Evolutionary conservation across 495 filamentous ascomycete genomes (phyloP), one percentile per base, ranked within the genome.

Genomic region (Bombardia bombarda): DNA sequence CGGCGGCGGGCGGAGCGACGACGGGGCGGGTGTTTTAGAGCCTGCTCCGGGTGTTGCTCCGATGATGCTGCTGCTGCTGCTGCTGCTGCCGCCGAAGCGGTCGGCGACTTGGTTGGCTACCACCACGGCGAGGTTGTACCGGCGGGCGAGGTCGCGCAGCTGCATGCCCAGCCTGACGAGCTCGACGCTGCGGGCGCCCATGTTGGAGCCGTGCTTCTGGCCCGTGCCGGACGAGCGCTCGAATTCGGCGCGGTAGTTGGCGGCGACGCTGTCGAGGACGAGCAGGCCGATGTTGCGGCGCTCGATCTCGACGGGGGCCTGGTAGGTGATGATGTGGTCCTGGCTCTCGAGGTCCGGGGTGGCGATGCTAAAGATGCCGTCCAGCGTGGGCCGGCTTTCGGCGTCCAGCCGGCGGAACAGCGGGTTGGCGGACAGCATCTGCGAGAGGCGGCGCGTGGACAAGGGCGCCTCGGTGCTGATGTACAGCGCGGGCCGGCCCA

Each of bases 101-200:
- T 98, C 92, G 4, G 83, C 82, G n/a, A 98, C 93, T 59, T 98
- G 92, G 55, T 98, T 98, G 8, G 90, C 82, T 1, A 96, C 82
- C 3, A 97, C 90, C 22, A 98, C 73, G 9, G 92, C 89, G 19
- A 95, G 66, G 41, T 81, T 66, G 57, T 92, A 66, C 34, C 69
- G 72, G 24, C 73, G 71, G 1, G 92, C 90, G 2, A 95, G 63
- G 17, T 80, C 75, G 26, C 87, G 80, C 16, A 98, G 65, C 36
- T 83, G 65, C 32, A 80, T 72, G n/a, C 90, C 92, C 4, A 95
- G 67, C 32, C 76, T 75, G 7, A 86, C 68, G 25, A 98, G 75
- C 45, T 93, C 82, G 23, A 69, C 68, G 36, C 77, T 73, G 50
- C 84, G 79, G 24, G 62, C 63, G 51, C 73, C 78, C 72, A 83